These are phyloP conservation scores for Acacia pycnantha DNA, from an alignment of 331 rosid species.

Conservation along the genomic window DNA sequence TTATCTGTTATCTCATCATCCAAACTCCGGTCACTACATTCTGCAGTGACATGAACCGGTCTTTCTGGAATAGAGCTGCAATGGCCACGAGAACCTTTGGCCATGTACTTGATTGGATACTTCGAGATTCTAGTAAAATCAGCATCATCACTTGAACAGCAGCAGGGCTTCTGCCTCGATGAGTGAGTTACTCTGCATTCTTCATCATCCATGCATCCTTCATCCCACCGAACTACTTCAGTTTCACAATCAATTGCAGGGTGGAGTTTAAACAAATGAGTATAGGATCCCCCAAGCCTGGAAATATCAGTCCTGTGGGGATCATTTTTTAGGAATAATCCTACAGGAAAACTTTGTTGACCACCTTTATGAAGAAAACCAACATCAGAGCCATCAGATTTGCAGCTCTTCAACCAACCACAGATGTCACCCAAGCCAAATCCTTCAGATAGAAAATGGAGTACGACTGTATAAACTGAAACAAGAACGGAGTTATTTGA, in stretches of 20 bases:
- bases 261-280: slow-evolving; percentile 68
- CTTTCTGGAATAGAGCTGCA: slow-evolving; percentile 77
- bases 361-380: slow-evolving; percentile 99
- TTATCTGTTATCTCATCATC: slow-evolving; percentile 83
- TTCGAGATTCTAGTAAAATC: slow-evolving; percentile 66
- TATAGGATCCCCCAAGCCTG: slow-evolving; percentile 93
- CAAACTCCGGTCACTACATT: slow-evolving; percentile 82
- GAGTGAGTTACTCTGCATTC: slow-evolving; percentile 82
- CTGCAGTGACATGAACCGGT: slow-evolving; percentile 78
- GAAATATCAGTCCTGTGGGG: slow-evolving; percentile 69
- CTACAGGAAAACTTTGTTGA: slow-evolving; percentile 75
- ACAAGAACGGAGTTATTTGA: slow-evolving; percentile 87
- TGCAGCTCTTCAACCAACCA: slow-evolving; percentile 78
- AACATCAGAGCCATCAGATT: slow-evolving; percentile 51
- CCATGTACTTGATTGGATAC: slow-evolving; percentile 61
- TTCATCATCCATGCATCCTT: slow-evolving; percentile 91
- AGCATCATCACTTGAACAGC: slow-evolving; percentile 79
- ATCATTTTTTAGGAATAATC: slow-evolving; percentile 67
- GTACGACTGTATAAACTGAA: slow-evolving; percentile 85
- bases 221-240: slow-evolving; percentile 84
- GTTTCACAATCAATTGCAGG: slow-evolving; percentile 56
- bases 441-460: slow-evolving; percentile 94
- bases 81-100: slow-evolving; percentile 71
- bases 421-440: slow-evolving; percentile 73
- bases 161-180: slow-evolving; percentile 82